Base-by-base conservation (phyloP, 2,329 filamentous ascomycete species). In the Aspergillus novoparasiticus region DNA sequence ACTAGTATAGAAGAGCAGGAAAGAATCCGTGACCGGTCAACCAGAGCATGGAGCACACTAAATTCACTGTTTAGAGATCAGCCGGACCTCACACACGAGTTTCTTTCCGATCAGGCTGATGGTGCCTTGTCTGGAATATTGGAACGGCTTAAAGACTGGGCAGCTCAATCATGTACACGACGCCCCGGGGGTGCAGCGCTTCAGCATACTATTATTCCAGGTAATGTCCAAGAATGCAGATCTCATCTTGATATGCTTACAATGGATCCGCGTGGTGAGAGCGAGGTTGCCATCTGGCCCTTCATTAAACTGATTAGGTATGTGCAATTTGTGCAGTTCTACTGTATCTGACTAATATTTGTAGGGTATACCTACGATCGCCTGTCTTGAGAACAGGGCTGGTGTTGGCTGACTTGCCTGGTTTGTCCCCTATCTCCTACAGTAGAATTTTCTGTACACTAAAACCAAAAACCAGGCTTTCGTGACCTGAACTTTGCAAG, bases 301-400 rank as follows among this genome's bases (percentile, higher is more conserved):
- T 72, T 69, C 30, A 61, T 71, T 6, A 72, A 67, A 30, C 34
- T 69, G 36, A 64, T 71, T 19, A 66, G 63, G 70, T 70, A 34
- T 34, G 57, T 48, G 12, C 6, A 30, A 10, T 11, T 10, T 19
- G 16, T 30, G 16, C 6, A 50, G 3, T 30, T 26, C 6, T n/a
- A 11, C 46, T 30, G 1, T 30, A 30, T 4, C 0, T 10, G 26
- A 10, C 26, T 50, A 19, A 50, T 8, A 46, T 36, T 3, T 11
- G 8, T 19, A 72, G 70, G 55, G 69, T 71, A 10, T 71, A 71
- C 59, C 32, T 72, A 12, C 39, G 58, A 6, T 65, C 66, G 2
- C 64, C 64, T 2, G 60, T 72, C 34, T 45, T 72, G 45, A 58
- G 55, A 5, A 69, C 63, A 4, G 71, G 71, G 1, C 34, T 72